phyloP scores from a whole-genome alignment of 257 asterid genomes.

The Agastache rugosa region DNA sequence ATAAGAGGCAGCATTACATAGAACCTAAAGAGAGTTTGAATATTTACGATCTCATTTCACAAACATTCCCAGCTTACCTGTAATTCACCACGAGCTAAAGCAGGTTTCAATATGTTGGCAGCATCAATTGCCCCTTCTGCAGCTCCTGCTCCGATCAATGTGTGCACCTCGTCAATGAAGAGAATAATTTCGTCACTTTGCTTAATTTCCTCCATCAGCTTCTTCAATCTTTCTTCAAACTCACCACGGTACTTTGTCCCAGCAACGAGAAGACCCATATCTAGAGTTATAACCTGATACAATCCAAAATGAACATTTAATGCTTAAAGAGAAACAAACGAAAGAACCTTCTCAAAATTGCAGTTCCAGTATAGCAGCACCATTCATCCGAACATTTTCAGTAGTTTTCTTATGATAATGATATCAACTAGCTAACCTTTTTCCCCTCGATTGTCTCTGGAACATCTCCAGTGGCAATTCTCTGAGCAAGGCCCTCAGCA shows the following conservation, averaged over 20 bases:
- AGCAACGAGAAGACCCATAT: slow-evolving; percentile 96
- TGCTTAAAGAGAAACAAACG: neutral
- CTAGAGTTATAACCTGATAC: slow-evolving; percentile 86
- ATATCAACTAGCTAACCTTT: slow-evolving; percentile 58
- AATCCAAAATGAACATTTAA: slow-evolving; percentile 18
- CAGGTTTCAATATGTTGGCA: slow-evolving; percentile 94
- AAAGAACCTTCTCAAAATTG: neutral
- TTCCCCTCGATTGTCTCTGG: slow-evolving; percentile 98
- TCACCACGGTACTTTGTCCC: slow-evolving; percentile 99
- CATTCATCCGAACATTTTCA: neutral
- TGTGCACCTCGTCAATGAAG: slow-evolving; percentile 96
- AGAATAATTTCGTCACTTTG: slow-evolving; percentile 92
- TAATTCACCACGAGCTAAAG: slow-evolving; percentile 94
- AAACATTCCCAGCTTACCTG: slow-evolving; percentile 59
- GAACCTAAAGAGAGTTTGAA: neutral
- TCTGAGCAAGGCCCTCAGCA: slow-evolving; percentile 98
- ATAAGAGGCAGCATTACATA: neutral
- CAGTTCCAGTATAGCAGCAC: slow-evolving; percentile 10
- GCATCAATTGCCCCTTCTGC: slow-evolving; percentile 99
- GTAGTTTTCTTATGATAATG: slow-evolving; percentile 17
- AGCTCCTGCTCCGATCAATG: slow-evolving; percentile 98
- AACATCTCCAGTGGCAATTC: slow-evolving; percentile 93
- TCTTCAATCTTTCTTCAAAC: slow-evolving; percentile 95
- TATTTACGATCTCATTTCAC: slow-evolving; percentile 6
- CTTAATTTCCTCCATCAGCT: slow-evolving; percentile 92